Evolutionary conservation across 2,329 filamentous ascomycete genomes (phyloP), one percentile per base, ranked within the genome.

Genomic region (Arthrobotrys conoides): DNA sequence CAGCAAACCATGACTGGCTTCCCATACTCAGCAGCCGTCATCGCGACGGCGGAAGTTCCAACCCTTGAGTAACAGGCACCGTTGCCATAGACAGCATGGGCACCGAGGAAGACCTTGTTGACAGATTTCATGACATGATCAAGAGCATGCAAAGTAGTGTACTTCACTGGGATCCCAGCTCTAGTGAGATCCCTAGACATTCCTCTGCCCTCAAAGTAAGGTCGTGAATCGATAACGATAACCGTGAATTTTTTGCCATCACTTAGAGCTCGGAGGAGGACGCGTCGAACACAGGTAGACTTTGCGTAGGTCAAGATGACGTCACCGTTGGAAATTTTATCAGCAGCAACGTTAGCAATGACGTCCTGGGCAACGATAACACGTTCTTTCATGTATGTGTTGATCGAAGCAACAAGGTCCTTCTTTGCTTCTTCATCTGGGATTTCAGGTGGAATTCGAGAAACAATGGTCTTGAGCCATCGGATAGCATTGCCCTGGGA

Each of bases 401-500:
- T 94, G 82, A 99, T 97, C 81, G 90, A 90, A 59, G 92, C 89
- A 83, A 91, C 90, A 12, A 99, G 88, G 27, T 90, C 87, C 71
- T 90, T 88, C 86, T 97, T 97, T 27, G 94, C 94, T 59, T 93
- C 90, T 20, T 89, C 86, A 83, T 99, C 95, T 33, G 93, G 90
- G 0, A 91, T 89, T 81, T 94, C 92, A 48, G 95, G 93, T 82
- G 97, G 94, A 75, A 97, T 91, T 82, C 93, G 93, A 82, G 93
- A 92, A 83, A 99, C 95, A 82, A 93, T 90, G 59, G 97, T 90
- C 87, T 99, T 99, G 63, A 99, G 88, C 88, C 94, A 95, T 69
- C 96, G 90, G 83, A 99, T 97, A 41, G 94, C 94, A 84, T 98
- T 99, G 78, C 96, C 96, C 91, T 98, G 97, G 80, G 93, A 93